These are phyloP conservation scores for Backusella australiensis DNA, from an alignment of 192 early-diverging fungal genomes.

Conservation along the genomic window DNA sequence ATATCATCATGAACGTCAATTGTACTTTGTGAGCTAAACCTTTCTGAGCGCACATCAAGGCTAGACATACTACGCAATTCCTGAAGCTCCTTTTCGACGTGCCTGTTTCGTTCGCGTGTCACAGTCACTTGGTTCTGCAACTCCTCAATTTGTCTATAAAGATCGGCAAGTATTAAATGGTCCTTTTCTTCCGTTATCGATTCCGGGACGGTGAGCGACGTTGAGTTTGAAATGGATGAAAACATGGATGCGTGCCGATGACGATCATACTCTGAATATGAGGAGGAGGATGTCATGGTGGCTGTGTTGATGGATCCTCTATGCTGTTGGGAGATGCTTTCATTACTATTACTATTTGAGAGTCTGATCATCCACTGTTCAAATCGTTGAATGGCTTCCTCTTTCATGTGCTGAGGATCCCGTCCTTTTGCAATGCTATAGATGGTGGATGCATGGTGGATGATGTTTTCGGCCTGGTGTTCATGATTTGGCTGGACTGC, in stretches of 20 bases:
- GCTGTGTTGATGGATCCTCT: neutral
- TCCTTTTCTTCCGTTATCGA: constrained; percentile 10
- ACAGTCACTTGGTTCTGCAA: constrained; percentile 24
- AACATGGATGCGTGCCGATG: constrained; percentile 1
- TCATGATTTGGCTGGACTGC: neutral
- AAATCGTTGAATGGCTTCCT: neutral
- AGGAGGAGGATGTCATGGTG: neutral
- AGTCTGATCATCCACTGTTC: neutral
- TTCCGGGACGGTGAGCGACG: neutral
- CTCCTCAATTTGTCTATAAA: constrained; percentile 28
- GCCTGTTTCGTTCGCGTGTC: constrained; percentile 23
- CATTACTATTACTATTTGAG: neutral
- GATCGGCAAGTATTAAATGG: neutral
- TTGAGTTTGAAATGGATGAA: neutral
- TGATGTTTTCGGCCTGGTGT: neutral
- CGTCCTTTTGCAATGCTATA: neutral
- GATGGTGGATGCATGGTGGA: neutral
- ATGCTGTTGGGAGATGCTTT: neutral
- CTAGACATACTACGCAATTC: neutral
- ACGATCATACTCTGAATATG: neutral
- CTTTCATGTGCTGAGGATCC: neutral
- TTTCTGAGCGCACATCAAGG: neutral
- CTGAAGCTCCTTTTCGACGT: constrained; percentile 10
- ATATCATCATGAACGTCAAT: neutral
- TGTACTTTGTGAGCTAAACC: neutral